Evolutionary conservation across 164 flowering plant species (phyloP).

Genomic region (Hamamelis virginiana): DNA sequence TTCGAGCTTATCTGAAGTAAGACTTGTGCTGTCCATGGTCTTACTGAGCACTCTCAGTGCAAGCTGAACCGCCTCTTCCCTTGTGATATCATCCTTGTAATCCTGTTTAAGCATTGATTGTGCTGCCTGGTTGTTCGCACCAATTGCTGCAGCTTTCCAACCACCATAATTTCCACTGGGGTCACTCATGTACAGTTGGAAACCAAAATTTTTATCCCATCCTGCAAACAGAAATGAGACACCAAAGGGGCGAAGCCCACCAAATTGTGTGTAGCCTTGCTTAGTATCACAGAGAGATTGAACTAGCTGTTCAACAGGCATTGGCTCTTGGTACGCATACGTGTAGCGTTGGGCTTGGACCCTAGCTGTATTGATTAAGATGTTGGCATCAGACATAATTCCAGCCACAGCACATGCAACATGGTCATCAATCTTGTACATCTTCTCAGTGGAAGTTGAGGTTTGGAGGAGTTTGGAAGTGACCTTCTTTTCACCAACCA

Average conservation of each 20-base stretch:
- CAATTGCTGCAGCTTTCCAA: conserved; percentile 70
- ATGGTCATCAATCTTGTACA: conserved; percentile 74
- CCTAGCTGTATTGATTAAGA: conserved; percentile 60
- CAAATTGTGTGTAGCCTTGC: conserved; percentile 71
- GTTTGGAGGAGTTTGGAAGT: conserved; percentile 61
- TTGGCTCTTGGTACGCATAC: conserved; percentile 59
- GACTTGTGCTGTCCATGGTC: conserved; percentile 73
- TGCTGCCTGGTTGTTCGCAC: conserved; percentile 62
- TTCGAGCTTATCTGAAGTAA: conserved; percentile 61
- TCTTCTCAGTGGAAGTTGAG: conserved; percentile 59
- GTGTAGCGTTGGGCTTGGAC: conserved; percentile 68
- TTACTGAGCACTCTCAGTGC: conserved; percentile 63
- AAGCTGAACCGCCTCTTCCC: conserved; percentile 55
- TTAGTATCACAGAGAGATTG: conserved; percentile 69
- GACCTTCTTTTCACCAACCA: conserved; percentile 69
- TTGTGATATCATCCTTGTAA: conserved; percentile 53
- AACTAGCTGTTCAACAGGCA: conserved; percentile 74
- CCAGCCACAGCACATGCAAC: conserved; percentile 77
- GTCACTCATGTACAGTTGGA: conserved; percentile 70
- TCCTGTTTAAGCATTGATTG: conserved; percentile 63
- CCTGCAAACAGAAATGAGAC: conserved; percentile 68
- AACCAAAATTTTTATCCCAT: conserved; percentile 60
- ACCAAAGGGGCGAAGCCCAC: conserved; percentile 70
- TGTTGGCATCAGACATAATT: conserved; percentile 77
- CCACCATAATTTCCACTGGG: conserved; percentile 70